Percentiles rank a stretch among this genome's conserved stretches.
phyloP scores from a whole-genome alignment of 2,329 filamentous ascomycete genomes.

The Hymenoscyphus fraxineus region DNA sequence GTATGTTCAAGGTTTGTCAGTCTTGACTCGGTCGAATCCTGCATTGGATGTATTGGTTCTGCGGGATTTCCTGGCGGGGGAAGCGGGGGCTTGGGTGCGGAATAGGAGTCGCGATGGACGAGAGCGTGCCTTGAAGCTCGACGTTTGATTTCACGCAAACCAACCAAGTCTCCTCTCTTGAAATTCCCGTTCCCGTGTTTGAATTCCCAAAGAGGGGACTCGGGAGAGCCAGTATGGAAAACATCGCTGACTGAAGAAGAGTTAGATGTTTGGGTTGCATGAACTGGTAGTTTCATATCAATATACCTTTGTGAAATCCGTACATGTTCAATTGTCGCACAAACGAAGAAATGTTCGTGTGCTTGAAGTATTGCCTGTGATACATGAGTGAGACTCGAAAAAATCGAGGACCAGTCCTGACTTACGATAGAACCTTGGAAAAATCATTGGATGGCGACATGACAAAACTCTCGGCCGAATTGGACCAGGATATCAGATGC shows the following conservation, averaged over 20 bases:
- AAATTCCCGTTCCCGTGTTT: slow-evolving; percentile 98
- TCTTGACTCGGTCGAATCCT: slow-evolving; percentile 73
- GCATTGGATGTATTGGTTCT: slow-evolving; percentile 67
- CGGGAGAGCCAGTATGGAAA: slow-evolving; percentile 90
- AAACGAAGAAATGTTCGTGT: slow-evolving; percentile 98
- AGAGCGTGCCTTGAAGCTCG: slow-evolving; percentile 88
- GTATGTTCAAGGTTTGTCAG: slow-evolving; percentile 74
- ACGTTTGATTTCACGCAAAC: slow-evolving; percentile 91
- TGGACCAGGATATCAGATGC: slow-evolving; percentile 95
- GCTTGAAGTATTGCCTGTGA: slow-evolving; percentile 92
- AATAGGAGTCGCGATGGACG: slow-evolving; percentile 88
- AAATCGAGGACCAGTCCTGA: slow-evolving; percentile 30
- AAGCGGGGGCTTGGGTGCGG: slow-evolving; percentile 65
- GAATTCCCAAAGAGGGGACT: slow-evolving; percentile 96
- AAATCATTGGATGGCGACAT: slow-evolving; percentile 98
- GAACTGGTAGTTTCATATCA: slow-evolving; percentile 15
- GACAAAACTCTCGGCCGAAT: slow-evolving; percentile 91
- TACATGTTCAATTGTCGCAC: slow-evolving; percentile 99
- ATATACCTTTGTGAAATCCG: slow-evolving; percentile 92
- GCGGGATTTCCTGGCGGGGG: slow-evolving; percentile 83
- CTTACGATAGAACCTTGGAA: slow-evolving; percentile 94
- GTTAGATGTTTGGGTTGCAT: slow-evolving; percentile 13
- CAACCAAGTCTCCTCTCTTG: slow-evolving; percentile 88
- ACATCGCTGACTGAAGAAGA: slow-evolving; percentile 82
- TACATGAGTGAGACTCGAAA: slow-evolving; percentile 19